Conservation (phyloP, 257 asterid species). For the Hygrophila difformis region DNA sequence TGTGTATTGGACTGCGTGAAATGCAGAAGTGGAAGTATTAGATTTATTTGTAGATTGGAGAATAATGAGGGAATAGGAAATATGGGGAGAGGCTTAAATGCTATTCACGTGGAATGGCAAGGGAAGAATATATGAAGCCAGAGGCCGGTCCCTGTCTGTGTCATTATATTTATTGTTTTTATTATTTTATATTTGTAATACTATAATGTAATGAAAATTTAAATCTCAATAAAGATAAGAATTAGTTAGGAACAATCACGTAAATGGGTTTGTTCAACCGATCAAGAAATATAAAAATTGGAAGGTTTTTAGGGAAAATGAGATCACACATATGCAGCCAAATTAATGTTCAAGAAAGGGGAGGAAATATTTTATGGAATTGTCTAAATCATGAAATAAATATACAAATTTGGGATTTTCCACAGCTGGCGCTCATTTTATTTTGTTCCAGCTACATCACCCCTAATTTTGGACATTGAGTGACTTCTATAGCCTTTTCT, state of each 20-base stretch:
- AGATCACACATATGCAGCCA: slow-evolving; percentile 10
- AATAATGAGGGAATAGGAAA: too few relatives aligned
- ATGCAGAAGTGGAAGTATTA: too few relatives aligned
- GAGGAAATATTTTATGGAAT: slow-evolving; percentile 2
- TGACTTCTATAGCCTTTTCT: slow-evolving; percentile 15
- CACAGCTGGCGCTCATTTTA: slow-evolving; percentile 27
- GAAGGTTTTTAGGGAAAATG: not conserved
- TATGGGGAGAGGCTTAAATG: not conserved
- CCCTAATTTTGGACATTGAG: slow-evolving; percentile 16
- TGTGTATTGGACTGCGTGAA: too few relatives aligned
- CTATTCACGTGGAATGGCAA: slow-evolving; percentile 9
- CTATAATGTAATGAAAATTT: not conserved
- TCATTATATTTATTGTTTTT: too few relatives aligned
- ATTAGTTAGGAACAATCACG: slow-evolving; percentile 11
- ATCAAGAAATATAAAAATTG: slow-evolving; percentile 16
- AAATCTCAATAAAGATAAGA: slow-evolving; percentile 2
- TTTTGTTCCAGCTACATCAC: not conserved
- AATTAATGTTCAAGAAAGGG: slow-evolving; percentile 13
- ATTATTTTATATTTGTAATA: too few relatives aligned
- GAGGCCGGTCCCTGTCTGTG: not conserved
- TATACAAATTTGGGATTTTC: slow-evolving; percentile 13
- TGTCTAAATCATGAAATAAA: slow-evolving; percentile 16
- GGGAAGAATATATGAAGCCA: not conserved
- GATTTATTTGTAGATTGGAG: too few relatives aligned
- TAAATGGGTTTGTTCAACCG: slow-evolving; percentile 8